Evolutionary conservation across 331 rosid genomes (phyloP).

Genomic region (Ulmus americana): DNA sequence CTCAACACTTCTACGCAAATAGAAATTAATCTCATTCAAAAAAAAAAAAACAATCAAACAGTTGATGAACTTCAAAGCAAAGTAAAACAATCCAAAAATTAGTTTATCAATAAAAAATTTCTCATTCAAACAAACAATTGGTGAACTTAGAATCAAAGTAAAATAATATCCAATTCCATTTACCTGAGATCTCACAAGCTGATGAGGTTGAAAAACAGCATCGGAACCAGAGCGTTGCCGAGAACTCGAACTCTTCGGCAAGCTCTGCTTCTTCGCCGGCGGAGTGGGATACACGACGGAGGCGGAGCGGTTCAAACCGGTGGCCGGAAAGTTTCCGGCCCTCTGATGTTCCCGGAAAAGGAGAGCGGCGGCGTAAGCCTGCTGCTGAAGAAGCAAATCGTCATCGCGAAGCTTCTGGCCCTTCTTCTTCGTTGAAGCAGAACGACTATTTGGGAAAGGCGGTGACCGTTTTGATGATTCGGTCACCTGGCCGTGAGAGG

Average conservation of each 20-base stretch:
- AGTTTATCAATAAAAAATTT: not conserved
- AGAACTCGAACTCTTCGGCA: conserved; percentile 66
- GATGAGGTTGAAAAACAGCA: conserved; percentile 68
- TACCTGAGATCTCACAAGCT: conserved; percentile 62
- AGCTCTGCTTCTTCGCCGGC: conserved; percentile 29
- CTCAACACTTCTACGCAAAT: not conserved
- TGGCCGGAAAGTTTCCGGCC: conserved; percentile 17
- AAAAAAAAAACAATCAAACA: no score
- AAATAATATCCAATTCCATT: no score
- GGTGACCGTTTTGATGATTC: conserved; percentile 9
- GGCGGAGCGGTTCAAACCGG: conserved; percentile 54
- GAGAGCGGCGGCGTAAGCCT: conserved; percentile 77
- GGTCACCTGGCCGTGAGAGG: conserved; percentile 9
- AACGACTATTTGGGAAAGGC: conserved; percentile 30
- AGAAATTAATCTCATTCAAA: no score
- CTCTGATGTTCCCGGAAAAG: conserved; percentile 54
- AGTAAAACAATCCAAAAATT: not conserved
- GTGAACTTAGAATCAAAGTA: not conserved
- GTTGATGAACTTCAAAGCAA: not conserved
- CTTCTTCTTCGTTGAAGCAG: conserved; percentile 37
- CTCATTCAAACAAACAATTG: not conserved
- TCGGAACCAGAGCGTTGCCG: conserved; percentile 64
- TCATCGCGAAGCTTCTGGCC: conserved; percentile 33
- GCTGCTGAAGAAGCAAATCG: conserved; percentile 43
- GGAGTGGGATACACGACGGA: conserved; percentile 61